Evolutionary conservation across 1,284 basidiomycete species (phyloP).

Genomic region (Apiotrichum gracile): DNA sequence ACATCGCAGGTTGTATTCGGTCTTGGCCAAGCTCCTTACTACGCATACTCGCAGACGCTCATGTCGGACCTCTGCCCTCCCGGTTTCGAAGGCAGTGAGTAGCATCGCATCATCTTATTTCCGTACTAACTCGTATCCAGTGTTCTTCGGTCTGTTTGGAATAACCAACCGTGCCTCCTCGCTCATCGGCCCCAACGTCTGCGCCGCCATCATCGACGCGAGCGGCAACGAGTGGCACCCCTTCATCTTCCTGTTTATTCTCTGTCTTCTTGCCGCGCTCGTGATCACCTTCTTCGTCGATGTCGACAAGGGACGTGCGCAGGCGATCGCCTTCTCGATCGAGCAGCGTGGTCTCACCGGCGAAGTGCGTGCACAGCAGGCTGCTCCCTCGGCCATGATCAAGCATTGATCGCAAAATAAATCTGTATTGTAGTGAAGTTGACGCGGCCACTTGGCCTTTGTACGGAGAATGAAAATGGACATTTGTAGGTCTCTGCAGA

Average conservation of each 20-base stretch:
- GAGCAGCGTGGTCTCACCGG: slow-evolving; percentile 15
- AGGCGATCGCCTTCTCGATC: slow-evolving; percentile 52
- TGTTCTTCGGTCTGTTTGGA: slow-evolving; percentile 75
- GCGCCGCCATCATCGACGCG: slow-evolving; percentile 62
- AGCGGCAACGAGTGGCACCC: slow-evolving; percentile 56
- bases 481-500: too few species aligned
- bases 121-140: neutral
- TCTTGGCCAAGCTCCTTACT: slow-evolving; percentile 77
- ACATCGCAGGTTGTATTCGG: slow-evolving; percentile 61
- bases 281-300: slow-evolving; percentile 69
- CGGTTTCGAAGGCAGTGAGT: slow-evolving; percentile 65
- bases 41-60: slow-evolving; percentile 53
- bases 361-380: slow-evolving; percentile 14
- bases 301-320: slow-evolving; percentile 59
- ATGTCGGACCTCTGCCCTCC: slow-evolving; percentile 69
- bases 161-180: slow-evolving; percentile 74
- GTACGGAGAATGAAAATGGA: too few species aligned
- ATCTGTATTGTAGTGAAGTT: neutral
- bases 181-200: slow-evolving; percentile 73
- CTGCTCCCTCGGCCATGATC: neutral
- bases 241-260: slow-evolving; percentile 66
- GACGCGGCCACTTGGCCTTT: too few species aligned
- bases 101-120: slow-evolving; percentile 6
- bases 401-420: neutral
- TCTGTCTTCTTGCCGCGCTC: slow-evolving; percentile 56